Percentiles rank a stretch among this genome's conserved stretches.
These are phyloP conservation scores for Solanum ahanhuiri DNA, from an alignment of 257 asterid genomes.

Conservation along the genomic window DNA sequence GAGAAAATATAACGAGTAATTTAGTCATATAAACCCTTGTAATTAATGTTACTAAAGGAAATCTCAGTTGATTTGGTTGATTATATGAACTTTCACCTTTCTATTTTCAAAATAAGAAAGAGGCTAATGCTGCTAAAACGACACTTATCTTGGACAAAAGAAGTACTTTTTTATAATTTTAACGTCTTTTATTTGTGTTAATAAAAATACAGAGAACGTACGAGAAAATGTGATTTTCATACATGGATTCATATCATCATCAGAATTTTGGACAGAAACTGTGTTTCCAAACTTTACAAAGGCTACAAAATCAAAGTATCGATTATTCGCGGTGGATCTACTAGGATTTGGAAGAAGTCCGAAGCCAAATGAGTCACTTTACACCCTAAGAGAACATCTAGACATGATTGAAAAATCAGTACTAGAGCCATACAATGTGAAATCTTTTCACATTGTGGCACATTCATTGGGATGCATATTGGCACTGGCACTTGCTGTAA, in stretches of 20 bases:
- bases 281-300: slow-evolving; percentile 69
- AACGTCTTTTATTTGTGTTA: not conserved
- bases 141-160: not conserved
- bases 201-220: slow-evolving; percentile 26
- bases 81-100: too few species aligned
- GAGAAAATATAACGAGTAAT: not conserved
- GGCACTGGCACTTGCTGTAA: slow-evolving; percentile 84
- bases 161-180: not conserved
- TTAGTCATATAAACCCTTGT: not conserved
- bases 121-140: not conserved
- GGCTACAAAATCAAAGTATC: slow-evolving; percentile 49
- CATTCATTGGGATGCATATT: slow-evolving; percentile 92
- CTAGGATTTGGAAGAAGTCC: slow-evolving; percentile 94
- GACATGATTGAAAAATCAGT: slow-evolving; percentile 88
- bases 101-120: not conserved
- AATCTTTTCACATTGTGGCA: slow-evolving; percentile 85
- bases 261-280: slow-evolving; percentile 90
- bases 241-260: slow-evolving; percentile 87
- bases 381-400: slow-evolving; percentile 77
- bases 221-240: slow-evolving; percentile 80
- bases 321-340: slow-evolving; percentile 79
- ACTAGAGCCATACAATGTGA: slow-evolving; percentile 53
- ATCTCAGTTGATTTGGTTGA: not conserved
- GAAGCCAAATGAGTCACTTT: slow-evolving; percentile 69
- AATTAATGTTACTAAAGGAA: not conserved